Conservation (phyloP, 805 yeast species). For the Barnettozyma vustinii region DNA sequence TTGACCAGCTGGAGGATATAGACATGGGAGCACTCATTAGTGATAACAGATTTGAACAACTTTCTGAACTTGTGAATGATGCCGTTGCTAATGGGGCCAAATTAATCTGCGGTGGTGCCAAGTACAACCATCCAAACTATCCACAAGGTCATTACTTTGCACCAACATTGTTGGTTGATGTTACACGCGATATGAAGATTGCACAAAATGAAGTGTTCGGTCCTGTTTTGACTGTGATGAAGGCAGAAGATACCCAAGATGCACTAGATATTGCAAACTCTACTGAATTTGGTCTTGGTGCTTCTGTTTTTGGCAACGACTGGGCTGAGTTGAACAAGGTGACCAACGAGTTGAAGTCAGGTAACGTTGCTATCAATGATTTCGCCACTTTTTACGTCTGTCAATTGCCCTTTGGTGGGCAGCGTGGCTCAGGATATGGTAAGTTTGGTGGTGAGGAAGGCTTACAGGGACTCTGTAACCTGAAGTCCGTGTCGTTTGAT, state of each 20-base stretch:
- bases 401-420: constrained; percentile 96
- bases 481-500: constrained; percentile 86
- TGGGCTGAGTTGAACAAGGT: constrained; percentile 53
- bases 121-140: constrained; percentile 81
- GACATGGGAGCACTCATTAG: constrained; percentile 97
- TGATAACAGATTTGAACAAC: constrained; percentile 59
- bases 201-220: constrained; percentile 94
- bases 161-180: constrained; percentile 86
- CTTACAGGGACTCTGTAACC: constrained; percentile 78
- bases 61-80: constrained; percentile 63
- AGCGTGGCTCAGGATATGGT: constrained; percentile 90
- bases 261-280: constrained; percentile 77
- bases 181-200: constrained; percentile 67
- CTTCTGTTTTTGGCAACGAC: constrained; percentile 76
- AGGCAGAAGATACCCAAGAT: constrained; percentile 58
- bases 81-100: constrained; percentile 82
- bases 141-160: constrained; percentile 92
- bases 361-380: constrained; percentile 95
- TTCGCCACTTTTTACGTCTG: constrained; percentile 95
- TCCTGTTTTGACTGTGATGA: constrained; percentile 78
- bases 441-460: constrained; percentile 99
- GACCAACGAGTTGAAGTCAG: constrained; percentile 63
- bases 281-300: constrained; percentile 87
- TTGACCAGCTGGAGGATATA: constrained; percentile 83
- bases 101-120: constrained; percentile 74